These are phyloP conservation scores for Cyclostephanos invisitatus DNA, from an alignment of 108 stramenopile species.

Conservation along the genomic window DNA sequence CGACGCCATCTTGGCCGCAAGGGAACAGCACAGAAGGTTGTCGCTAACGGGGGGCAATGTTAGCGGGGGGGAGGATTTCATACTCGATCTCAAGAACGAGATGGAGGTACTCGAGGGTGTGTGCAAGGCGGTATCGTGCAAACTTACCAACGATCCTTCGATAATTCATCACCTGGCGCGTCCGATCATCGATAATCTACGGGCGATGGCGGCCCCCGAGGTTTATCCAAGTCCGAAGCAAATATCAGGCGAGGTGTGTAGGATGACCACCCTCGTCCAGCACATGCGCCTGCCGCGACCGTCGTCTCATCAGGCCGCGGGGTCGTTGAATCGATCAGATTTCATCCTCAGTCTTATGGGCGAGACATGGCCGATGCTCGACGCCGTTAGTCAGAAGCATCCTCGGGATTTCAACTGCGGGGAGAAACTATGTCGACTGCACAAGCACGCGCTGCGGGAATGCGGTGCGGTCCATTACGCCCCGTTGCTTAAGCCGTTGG, in stretches of 20 bases:
- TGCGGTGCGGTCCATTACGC: conserved; percentile 75
- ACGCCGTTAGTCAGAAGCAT: conserved; percentile 62
- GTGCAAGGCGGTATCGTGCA: conserved; percentile 74
- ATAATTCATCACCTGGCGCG: conserved; percentile 68
- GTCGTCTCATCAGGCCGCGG: conserved; percentile 27
- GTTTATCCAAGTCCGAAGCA: conserved; percentile 48
- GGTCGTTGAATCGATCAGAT: conserved; percentile 44
- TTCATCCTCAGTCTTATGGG: conserved; percentile 79
- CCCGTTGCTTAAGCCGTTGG: conserved; percentile 80
- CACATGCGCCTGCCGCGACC: conserved; percentile 41
- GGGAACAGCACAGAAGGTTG: conserved; percentile 26
- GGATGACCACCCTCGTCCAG: conserved; percentile 81
- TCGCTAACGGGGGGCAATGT: neutral
- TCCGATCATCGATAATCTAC: conserved; percentile 75
- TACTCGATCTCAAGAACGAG: conserved; percentile 84
- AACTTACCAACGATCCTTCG: conserved; percentile 48
- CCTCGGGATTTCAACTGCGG: conserved; percentile 70
- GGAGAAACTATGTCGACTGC: conserved; percentile 92
- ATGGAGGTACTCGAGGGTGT: conserved; percentile 89
- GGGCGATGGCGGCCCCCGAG: conserved; percentile 48
- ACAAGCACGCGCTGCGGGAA: conserved; percentile 90
- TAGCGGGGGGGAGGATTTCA: conserved; percentile 36
- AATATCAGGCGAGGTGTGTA: conserved; percentile 79
- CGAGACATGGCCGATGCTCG: conserved; percentile 84
- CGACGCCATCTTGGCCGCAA: conserved; percentile 65